Conservation (phyloP, 1,284 basidiomycete genomes). For the Papiliotrema fonsecae region DNA sequence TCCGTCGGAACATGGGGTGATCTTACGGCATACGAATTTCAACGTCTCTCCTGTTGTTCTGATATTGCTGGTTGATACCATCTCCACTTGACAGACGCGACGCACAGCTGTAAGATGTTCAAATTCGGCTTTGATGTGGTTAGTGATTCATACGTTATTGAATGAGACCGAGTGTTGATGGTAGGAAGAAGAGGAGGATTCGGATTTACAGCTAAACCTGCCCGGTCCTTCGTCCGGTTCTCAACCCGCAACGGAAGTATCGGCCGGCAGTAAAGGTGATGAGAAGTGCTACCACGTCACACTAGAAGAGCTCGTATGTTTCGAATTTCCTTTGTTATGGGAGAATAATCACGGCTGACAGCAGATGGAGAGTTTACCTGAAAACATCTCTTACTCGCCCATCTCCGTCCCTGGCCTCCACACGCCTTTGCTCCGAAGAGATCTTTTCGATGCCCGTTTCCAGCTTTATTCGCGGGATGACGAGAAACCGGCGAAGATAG, state of each 20-base stretch:
- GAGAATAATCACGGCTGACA: background rate
- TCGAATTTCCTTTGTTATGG: background rate
- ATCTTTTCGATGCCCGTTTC: constrained; percentile 90
- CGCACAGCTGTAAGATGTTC: constrained; percentile 39
- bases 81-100: too few species aligned
- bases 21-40: constrained; percentile 1
- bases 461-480: constrained; percentile 60
- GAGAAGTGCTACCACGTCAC: constrained; percentile 26
- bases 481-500: too few species aligned
- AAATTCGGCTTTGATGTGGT: constrained; percentile 50
- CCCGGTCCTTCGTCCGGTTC: background rate
- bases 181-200: constrained; percentile 12
- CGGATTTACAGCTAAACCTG: background rate
- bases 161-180: background rate
- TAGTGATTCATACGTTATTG: background rate
- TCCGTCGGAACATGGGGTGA: background rate
- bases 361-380: constrained; percentile 39
- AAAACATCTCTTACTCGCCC: constrained; percentile 42
- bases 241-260: background rate
- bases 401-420: constrained; percentile 9
- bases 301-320: constrained; percentile 39
- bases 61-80: too few species aligned
- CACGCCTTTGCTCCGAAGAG: constrained; percentile 57
- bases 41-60: too few species aligned
- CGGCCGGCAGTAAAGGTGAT: background rate